Evolutionary conservation across 345 rosid genomes (phyloP).

Genomic region (Heritiera littoralis): DNA sequence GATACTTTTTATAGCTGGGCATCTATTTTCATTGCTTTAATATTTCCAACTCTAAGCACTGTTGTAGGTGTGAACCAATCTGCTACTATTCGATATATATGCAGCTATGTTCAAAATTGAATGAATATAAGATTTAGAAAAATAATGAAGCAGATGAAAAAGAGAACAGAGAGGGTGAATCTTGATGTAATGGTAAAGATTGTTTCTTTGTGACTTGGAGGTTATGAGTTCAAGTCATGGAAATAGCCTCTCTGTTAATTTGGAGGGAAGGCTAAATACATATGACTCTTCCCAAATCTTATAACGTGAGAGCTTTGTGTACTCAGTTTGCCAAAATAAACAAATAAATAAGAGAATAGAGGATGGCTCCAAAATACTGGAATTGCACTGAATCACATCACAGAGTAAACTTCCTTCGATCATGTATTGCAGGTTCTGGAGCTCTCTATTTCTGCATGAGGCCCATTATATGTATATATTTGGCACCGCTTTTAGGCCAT

Average conservation of each 20-base stretch:
- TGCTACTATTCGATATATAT: not conserved
- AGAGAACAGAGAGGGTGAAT: not conserved
- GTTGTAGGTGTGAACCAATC: not conserved
- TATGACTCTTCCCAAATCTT: no score
- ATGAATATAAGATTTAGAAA: not conserved
- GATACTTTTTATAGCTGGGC: not conserved
- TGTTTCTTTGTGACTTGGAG: no score
- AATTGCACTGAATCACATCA: not conserved
- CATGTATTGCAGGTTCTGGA: not conserved
- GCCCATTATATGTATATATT: not conserved
- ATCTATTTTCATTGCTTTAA: slow-evolving; percentile 6
- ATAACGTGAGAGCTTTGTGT: no score
- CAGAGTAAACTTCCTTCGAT: not conserved
- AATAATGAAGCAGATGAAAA: not conserved
- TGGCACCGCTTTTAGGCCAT: not conserved
- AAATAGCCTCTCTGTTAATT: no score
- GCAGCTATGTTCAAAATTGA: not conserved
- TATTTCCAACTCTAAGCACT: not conserved
- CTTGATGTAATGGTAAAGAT: no score
- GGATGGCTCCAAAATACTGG: slow-evolving; percentile 7
- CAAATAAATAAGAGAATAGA: no score
- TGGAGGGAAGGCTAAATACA: no score
- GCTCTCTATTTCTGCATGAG: not conserved
- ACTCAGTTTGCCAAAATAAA: no score
- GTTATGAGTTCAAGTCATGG: no score